Percentiles rank a stretch among this genome's conserved stretches.
These are phyloP conservation scores for Globisporangium splendens DNA, from an alignment of 352 stramenopile species.

Conservation along the genomic window DNA sequence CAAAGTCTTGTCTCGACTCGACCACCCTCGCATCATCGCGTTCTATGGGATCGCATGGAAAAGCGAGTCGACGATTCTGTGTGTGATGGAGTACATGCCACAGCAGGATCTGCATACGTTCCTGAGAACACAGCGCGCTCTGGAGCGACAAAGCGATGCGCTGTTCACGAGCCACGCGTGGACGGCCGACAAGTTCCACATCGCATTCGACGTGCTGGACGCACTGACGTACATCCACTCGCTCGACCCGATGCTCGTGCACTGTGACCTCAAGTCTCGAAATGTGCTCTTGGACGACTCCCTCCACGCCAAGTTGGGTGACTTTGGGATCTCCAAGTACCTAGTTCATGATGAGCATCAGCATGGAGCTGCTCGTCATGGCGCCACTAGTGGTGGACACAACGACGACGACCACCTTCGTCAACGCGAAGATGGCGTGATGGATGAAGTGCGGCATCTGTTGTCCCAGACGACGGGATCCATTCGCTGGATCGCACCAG, in stretches of 20 bases:
- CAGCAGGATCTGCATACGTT: conserved; percentile 33
- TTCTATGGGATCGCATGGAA: conserved; percentile 50
- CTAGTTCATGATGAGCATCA: neutral
- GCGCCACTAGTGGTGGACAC: neutral
- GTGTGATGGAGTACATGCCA: conserved; percentile 44
- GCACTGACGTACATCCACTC: conserved; percentile 32
- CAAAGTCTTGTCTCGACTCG: conserved; percentile 39
- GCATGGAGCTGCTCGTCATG: neutral
- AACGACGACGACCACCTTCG: neutral
- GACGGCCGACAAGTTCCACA: conserved; percentile 31
- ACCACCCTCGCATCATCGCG: conserved; percentile 47
- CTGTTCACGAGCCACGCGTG: conserved; percentile 14
- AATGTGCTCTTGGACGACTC: conserved; percentile 22
- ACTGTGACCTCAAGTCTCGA: conserved; percentile 25
- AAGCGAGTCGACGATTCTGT: conserved; percentile 26
- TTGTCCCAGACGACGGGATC: conserved; percentile 12
- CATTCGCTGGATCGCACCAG: conserved; percentile 20
- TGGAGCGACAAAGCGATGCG: neutral
- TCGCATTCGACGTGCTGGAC: conserved; percentile 43
- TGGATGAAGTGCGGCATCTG: conserved; percentile 20
- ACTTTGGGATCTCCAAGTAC: conserved; percentile 27
- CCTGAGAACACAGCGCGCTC: conserved; percentile 9
- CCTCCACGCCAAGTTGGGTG: conserved; percentile 22
- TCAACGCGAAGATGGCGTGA: conserved; percentile 4
- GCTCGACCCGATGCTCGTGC: conserved; percentile 19